phyloP scores from a whole-genome alignment of 2,329 filamentous ascomycete genomes.

The Aspergillus sojae region DNA sequence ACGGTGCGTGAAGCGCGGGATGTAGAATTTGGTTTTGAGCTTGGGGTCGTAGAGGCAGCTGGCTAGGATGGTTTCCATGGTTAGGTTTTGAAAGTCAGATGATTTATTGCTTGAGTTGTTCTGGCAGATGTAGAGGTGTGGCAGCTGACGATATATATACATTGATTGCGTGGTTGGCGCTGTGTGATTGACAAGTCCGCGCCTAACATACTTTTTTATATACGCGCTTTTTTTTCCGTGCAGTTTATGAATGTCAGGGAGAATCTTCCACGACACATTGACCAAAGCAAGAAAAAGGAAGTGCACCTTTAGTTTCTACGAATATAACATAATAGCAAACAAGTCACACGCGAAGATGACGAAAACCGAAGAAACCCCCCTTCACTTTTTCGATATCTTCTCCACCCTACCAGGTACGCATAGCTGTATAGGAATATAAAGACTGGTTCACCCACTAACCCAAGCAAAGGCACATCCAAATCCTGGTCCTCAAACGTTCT shows the following conservation, averaged over 20 bases:
- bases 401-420: not conserved
- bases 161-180: too few species aligned
- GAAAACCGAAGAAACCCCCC: not conserved
- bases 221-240: too few species aligned
- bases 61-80: not conserved
- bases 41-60: not conserved
- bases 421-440: not conserved
- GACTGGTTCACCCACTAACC: not conserved
- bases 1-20: not conserved
- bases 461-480: not conserved
- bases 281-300: too few species aligned
- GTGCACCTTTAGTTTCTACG: not conserved
- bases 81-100: not conserved
- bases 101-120: not conserved
- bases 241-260: too few species aligned
- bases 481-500: not conserved
- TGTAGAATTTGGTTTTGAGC: not conserved
- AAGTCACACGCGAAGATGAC: not conserved
- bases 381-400: not conserved
- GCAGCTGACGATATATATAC: too few species aligned
- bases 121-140: not conserved
- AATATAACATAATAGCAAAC: too few species aligned
- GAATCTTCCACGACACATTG: too few species aligned
- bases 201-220: too few species aligned
- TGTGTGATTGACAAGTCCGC: too few species aligned